phyloP scores from a whole-genome alignment of 306 rosid species.

The Carpinus viminea region DNA sequence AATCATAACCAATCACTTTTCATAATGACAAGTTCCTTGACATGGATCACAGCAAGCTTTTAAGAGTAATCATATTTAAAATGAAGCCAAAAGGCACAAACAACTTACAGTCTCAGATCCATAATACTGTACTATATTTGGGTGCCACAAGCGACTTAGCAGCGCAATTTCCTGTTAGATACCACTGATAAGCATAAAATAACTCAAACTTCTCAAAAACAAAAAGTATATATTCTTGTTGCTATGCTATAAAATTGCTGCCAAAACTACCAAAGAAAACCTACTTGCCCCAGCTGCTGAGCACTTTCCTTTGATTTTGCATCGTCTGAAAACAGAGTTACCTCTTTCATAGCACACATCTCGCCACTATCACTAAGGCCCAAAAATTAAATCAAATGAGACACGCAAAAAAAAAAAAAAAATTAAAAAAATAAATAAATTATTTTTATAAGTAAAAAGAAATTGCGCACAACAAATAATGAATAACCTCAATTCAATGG shows the following conservation, averaged over 20 bases:
- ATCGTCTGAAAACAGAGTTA: constrained; percentile 92
- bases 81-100: constrained; percentile 9
- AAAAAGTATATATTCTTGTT: constrained; percentile 6
- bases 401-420: no score
- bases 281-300: constrained; percentile 81
- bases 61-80: background rate
- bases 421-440: no score
- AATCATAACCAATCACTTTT: background rate
- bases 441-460: background rate
- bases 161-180: constrained; percentile 54
- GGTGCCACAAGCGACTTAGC: constrained; percentile 91
- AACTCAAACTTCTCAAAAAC: constrained; percentile 14
- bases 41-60: constrained; percentile 1
- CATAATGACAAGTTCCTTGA: background rate
- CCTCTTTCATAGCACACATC: constrained; percentile 99
- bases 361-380: constrained; percentile 83
- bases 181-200: constrained; percentile 14
- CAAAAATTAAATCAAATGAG: constrained; percentile 37
- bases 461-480: background rate
- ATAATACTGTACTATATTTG: constrained; percentile 93
- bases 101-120: constrained; percentile 86
- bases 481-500: background rate
- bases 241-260: background rate
- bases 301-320: constrained; percentile 97
- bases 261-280: constrained; percentile 31